Conservation (phyloP, 305 asterid species). For the Rubia tinctorum region DNA sequence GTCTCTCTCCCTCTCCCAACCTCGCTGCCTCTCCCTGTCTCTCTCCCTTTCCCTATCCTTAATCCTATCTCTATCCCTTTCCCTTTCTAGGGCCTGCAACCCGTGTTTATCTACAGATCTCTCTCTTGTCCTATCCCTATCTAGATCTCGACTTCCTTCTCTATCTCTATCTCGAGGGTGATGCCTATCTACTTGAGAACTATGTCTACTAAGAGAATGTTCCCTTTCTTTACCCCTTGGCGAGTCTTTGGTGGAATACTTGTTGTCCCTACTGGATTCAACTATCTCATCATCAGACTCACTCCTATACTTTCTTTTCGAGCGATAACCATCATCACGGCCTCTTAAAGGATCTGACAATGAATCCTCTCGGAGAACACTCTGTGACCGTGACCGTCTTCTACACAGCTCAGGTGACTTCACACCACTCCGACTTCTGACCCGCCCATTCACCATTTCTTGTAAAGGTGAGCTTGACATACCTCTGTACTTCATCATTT, state of each 20-base stretch:
- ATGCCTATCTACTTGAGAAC: conserved; percentile 40
- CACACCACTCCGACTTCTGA: conserved; percentile 31
- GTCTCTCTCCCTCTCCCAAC: conserved; percentile 2
- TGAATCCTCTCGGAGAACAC: conserved; percentile 49
- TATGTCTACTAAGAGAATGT: conserved; percentile 50
- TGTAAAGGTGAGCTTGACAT: conserved; percentile 30
- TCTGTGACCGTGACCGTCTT: conserved; percentile 72
- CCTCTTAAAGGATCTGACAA: conserved; percentile 19
- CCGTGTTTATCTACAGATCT: conserved; percentile 29
- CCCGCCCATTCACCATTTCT: conserved; percentile 35
- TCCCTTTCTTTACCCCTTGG: conserved; percentile 54
- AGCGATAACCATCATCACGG: conserved; percentile 32
- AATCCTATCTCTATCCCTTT: conserved; percentile 20
- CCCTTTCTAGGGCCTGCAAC: conserved; percentile 27
- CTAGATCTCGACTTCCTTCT: conserved; percentile 43
- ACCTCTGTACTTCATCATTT: conserved; percentile 31
- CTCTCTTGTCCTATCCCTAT: conserved; percentile 37
- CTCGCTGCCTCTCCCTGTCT: neutral
- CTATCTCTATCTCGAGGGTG: conserved; percentile 44
- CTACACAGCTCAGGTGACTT: conserved; percentile 60
- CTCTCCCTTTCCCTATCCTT: conserved; percentile 31
- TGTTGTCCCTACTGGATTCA: conserved; percentile 31
- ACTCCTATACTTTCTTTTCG: conserved; percentile 33
- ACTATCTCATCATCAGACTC: conserved; percentile 51
- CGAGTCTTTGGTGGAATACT: conserved; percentile 48